Evolutionary conservation across 2,329 filamentous ascomycete species (phyloP).

Genomic region (Ramularia collo-cygni): DNA sequence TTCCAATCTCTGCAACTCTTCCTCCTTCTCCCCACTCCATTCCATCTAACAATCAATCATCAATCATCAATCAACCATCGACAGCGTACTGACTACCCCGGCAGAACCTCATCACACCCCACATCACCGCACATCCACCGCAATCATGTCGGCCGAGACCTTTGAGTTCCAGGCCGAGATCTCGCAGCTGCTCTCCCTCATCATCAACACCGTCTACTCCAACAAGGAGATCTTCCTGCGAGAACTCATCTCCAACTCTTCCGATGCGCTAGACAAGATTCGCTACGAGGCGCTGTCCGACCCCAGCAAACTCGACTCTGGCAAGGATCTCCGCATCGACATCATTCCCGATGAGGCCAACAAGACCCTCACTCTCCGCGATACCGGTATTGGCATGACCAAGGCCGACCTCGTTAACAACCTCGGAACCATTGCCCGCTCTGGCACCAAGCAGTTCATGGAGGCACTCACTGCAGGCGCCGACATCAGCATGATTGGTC

Average conservation of each 20-base stretch:
- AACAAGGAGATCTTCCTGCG: conserved; percentile 99
- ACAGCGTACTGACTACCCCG: background rate
- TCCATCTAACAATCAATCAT: too few relatives aligned
- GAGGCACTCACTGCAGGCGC: conserved; percentile 96
- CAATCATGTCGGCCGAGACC: conserved; percentile 77
- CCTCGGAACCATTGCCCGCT: conserved; percentile 97
- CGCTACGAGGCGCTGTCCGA: conserved; percentile 97
- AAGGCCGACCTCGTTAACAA: conserved; percentile 99
- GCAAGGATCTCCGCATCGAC: conserved; percentile 98
- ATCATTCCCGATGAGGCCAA: conserved; percentile 96
- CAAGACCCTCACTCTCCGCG: conserved; percentile 95
- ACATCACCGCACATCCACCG: conserved; percentile 17
- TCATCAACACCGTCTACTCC: conserved; percentile 99
- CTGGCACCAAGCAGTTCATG: conserved; percentile 99
- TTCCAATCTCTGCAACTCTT: too few relatives aligned
- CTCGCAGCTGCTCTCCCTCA: conserved; percentile 98
- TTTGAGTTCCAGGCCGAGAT: conserved; percentile 99
- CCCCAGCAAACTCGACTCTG: conserved; percentile 90
- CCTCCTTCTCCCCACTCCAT: too few relatives aligned
- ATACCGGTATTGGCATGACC: conserved; percentile 99
- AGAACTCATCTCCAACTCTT: conserved; percentile 97
- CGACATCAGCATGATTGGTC: conserved; percentile 99
- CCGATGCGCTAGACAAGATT: conserved; percentile 99
- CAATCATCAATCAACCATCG: too few relatives aligned
- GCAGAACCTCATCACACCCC: conserved; percentile 5